phyloP scores from a whole-genome alignment of 768 basidiomycete genomes.

The Leccinellum luteum region DNA sequence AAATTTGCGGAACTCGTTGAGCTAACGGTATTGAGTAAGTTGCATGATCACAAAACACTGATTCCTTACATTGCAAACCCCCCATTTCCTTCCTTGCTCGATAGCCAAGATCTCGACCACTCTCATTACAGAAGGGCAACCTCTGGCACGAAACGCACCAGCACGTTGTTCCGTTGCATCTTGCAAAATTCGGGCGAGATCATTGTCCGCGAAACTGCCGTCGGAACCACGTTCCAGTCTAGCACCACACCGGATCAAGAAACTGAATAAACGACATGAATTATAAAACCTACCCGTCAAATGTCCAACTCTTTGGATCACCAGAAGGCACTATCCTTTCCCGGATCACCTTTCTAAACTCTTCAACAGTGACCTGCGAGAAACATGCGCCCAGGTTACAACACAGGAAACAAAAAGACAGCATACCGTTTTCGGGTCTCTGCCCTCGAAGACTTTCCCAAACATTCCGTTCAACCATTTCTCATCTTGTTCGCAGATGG shows the following conservation, averaged over 20 bases:
- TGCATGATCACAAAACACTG: background rate
- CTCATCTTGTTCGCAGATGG: slow-evolving; percentile 52
- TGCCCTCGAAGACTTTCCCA: slow-evolving; percentile 38
- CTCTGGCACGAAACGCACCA: slow-evolving; percentile 65
- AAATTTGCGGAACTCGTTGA: slow-evolving; percentile 74
- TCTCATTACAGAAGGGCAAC: slow-evolving; percentile 62
- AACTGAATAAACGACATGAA: background rate
- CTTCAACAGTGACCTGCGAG: slow-evolving; percentile 17
- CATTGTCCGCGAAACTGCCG: slow-evolving; percentile 60
- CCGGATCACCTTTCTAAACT: slow-evolving; percentile 18
- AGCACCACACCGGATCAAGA: background rate
- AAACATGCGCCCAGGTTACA: background rate
- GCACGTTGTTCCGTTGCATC: slow-evolving; percentile 58
- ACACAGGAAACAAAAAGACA: background rate
- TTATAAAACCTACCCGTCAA: slow-evolving; percentile 39
- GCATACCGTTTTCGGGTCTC: slow-evolving; percentile 41
- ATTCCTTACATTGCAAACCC: slow-evolving; percentile 60
- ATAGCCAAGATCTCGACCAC: slow-evolving; percentile 71
- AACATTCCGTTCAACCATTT: slow-evolving; percentile 55
- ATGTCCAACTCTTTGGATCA: slow-evolving; percentile 50
- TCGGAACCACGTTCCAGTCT: slow-evolving; percentile 50
- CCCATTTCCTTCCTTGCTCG: slow-evolving; percentile 64
- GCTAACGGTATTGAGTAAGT: slow-evolving; percentile 27
- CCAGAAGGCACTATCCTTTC: slow-evolving; percentile 7
- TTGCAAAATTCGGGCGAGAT: slow-evolving; percentile 61